These are phyloP conservation scores for Globisporangium abappressorium DNA, from an alignment of 352 stramenopile genomes.

Conservation along the genomic window DNA sequence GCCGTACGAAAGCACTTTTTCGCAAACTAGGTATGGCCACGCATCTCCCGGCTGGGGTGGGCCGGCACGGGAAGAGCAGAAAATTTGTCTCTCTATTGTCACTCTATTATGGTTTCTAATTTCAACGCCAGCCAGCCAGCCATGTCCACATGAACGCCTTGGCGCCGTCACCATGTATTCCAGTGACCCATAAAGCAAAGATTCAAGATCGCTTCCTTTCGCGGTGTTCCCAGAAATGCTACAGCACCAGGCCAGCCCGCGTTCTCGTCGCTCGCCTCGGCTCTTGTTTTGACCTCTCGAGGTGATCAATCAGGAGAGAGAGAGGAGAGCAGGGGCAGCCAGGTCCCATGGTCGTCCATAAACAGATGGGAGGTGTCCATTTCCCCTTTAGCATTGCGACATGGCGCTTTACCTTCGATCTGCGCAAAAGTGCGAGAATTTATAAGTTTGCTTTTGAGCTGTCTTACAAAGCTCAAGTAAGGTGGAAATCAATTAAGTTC, in stretches of 20 bases:
- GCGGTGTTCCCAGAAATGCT: not conserved
- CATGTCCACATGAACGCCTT: too few relatives aligned
- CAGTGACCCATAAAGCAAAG: not conserved
- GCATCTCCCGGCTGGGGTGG: not conserved
- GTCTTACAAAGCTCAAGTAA: not conserved
- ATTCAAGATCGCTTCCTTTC: slow-evolving; percentile 2
- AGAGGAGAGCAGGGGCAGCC: too few relatives aligned
- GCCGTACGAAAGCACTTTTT: not conserved
- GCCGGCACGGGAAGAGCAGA: not conserved
- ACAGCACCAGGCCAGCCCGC: not conserved
- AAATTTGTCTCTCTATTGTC: not conserved
- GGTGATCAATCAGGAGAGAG: too few relatives aligned
- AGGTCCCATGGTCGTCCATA: too few relatives aligned
- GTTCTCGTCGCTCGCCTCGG: too few relatives aligned
- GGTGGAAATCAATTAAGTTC: too few relatives aligned
- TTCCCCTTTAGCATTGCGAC: not conserved
- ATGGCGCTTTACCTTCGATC: not conserved
- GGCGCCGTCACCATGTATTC: too few relatives aligned
- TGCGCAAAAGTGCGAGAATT: not conserved
- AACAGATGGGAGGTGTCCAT: too few relatives aligned
- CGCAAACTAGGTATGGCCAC: not conserved
- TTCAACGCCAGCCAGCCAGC: too few relatives aligned
- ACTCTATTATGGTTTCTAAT: too few relatives aligned
- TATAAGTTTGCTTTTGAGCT: not conserved
- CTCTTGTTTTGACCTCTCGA: not conserved